Base-by-base conservation (phyloP, 2,329 filamentous ascomycete species). In the Epicoccum nigrum region DNA sequence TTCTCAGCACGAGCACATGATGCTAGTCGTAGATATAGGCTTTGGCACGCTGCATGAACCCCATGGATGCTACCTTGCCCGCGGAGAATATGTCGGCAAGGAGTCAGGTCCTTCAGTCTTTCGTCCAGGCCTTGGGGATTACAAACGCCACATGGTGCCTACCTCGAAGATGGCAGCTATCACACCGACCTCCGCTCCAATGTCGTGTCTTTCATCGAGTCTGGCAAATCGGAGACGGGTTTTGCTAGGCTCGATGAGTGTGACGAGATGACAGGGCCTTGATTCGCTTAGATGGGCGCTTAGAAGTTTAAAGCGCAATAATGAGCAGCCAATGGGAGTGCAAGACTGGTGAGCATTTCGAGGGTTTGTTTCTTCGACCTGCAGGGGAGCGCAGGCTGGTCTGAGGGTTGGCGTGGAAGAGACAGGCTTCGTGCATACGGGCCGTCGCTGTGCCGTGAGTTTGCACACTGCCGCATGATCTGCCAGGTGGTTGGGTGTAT, bases 401-500 rank as follows among this genome's bases (percentile, higher is more conserved):
- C 35, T 28, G 35, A 21, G 23, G n/a, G 35, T 12, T 25, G 21
- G 8, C 41, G 27, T 45, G 41, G 30, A 45, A 30, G 19, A 45
- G 42, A 35, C 41, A 35, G 23, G 23, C 9, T 25, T 34, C 30
- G 31, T 45, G 42, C 48, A 41, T 43, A 34, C 50, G 50, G 50
- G 4, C 50, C 50, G 50, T 16, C 31, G 37, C 51, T 54, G 51
- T 50, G 51, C 51, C 44, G 44, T 45, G 25, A 12, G 39, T 49
- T 44, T 25, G 41, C 40, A 41, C 28, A 30, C 35, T 20, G 35
- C 28, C 40, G 42, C 48, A 51, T 46, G 42, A 52, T 52, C 49
- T 46, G 43, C 43, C 20, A 27, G 42, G 49, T 49, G 48, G 49
- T 49, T 49, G 45, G 45, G 45, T 21, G 25, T 49, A 49, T 49